Evolutionary conservation across 805 yeast species (phyloP).

Genomic region (Cyberlindnera mrakii): DNA sequence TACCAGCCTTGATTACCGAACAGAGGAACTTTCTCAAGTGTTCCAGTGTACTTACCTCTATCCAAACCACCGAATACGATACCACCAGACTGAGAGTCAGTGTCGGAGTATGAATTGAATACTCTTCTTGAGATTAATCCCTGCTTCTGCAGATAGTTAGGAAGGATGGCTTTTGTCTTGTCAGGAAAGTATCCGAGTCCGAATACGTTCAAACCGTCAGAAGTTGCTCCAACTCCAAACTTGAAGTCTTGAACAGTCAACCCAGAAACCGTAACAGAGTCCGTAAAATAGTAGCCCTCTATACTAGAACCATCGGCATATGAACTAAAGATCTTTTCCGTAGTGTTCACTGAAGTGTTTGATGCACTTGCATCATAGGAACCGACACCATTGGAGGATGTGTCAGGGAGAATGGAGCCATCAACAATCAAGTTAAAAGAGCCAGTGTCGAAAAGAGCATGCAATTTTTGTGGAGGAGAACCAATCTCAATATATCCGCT

Average conservation of each 20-base stretch:
- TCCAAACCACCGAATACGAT: constrained; percentile 21
- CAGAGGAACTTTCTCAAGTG: constrained; percentile 10
- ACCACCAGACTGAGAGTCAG: constrained; percentile 6
- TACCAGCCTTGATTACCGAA: not conserved
- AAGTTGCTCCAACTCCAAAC: constrained; percentile 2
- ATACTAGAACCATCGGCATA: constrained; percentile 9
- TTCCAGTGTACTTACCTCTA: constrained; percentile 10
- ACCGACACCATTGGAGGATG: constrained; percentile 1
- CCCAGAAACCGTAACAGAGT: constrained; percentile 9
- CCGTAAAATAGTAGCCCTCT: constrained; percentile 6
- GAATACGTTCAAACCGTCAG: constrained; percentile 5
- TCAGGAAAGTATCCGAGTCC: constrained; percentile 9
- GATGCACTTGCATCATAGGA: constrained; percentile 5
- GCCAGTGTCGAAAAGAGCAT: constrained; percentile 16
- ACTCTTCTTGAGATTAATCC: constrained; percentile 9
- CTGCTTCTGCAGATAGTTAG: constrained; percentile 1
- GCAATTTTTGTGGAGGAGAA: constrained; percentile 11
- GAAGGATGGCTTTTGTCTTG: not conserved
- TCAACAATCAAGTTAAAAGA: constrained; percentile 9
- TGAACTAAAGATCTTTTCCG: not conserved
- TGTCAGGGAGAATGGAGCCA: constrained; percentile 2
- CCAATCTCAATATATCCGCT: constrained; percentile 8
- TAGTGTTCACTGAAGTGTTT: not conserved
- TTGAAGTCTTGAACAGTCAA: constrained; percentile 1
- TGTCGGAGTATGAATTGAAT: constrained; percentile 6